Conservation (phyloP, 2,329 filamentous ascomycete genomes). For the Pseudopithomyces maydicus region DNA sequence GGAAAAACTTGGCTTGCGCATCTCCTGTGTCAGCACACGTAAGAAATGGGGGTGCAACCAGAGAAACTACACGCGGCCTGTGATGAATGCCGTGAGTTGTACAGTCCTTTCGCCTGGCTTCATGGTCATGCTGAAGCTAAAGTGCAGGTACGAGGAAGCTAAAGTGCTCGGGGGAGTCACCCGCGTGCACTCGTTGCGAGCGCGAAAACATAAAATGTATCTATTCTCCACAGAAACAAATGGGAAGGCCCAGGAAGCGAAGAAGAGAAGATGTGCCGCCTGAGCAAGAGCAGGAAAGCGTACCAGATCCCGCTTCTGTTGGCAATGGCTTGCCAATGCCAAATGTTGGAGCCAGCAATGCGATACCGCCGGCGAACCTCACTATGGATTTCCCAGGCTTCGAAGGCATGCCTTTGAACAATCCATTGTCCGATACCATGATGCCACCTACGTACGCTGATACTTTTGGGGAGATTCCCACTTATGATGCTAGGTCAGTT, state of each 20-base stretch:
- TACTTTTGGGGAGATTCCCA: not conserved
- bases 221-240: slow-evolving; percentile 55
- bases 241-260: slow-evolving; percentile 58
- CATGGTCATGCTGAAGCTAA: slow-evolving; percentile 4
- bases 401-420: not conserved
- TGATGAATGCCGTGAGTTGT: slow-evolving; percentile 42
- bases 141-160: slow-evolving; percentile 52
- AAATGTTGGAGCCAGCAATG: slow-evolving; percentile 15
- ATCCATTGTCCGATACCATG: not conserved
- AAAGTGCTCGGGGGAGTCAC: slow-evolving; percentile 54
- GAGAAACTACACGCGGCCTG: slow-evolving; percentile 42
- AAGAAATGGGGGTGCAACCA: slow-evolving; percentile 20
- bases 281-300: slow-evolving; percentile 8
- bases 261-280: slow-evolving; percentile 33
- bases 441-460: not conserved
- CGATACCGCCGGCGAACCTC: slow-evolving; percentile 12
- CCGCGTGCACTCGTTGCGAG: slow-evolving; percentile 49
- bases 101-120: slow-evolving; percentile 1
- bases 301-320: slow-evolving; percentile 1
- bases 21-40: not conserved
- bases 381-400: slow-evolving; percentile 14
- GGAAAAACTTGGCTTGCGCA: not conserved
- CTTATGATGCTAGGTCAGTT: slow-evolving; percentile 1
- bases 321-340: slow-evolving; percentile 8
- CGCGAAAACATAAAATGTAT: slow-evolving; percentile 49